Conservation (phyloP, 1,284 basidiomycete genomes). For the Wallemia mellicola region DNA sequence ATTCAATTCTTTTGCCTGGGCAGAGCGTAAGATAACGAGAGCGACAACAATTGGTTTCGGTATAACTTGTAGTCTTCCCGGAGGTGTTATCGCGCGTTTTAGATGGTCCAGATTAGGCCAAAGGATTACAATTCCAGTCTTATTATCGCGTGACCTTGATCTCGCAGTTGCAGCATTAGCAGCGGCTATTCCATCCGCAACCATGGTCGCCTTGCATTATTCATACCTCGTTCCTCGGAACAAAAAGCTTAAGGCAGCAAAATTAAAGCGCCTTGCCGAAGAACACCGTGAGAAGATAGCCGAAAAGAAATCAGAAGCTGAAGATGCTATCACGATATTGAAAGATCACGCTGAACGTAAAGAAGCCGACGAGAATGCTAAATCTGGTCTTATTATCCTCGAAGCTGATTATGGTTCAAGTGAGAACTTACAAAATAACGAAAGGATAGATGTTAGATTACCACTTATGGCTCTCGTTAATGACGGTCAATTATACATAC, state of each 20-base stretch:
- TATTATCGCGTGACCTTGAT: slow-evolving; percentile 23
- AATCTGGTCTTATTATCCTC: slow-evolving; percentile 29
- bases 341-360: slow-evolving; percentile 17
- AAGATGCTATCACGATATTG: slow-evolving; percentile 23
- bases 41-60: slow-evolving; percentile 13
- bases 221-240: slow-evolving; percentile 27
- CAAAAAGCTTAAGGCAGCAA: slow-evolving; percentile 14
- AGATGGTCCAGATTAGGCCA: slow-evolving; percentile 25
- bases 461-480: slow-evolving; percentile 54
- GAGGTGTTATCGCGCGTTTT: slow-evolving; percentile 13
- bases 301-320: slow-evolving; percentile 26
- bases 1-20: slow-evolving; percentile 11
- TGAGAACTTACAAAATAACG: slow-evolving; percentile 8
- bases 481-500: slow-evolving; percentile 45
- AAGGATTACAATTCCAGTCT: slow-evolving; percentile 24
- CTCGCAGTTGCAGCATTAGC: slow-evolving; percentile 19
- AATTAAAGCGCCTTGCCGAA: slow-evolving; percentile 23
- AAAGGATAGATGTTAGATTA: slow-evolving; percentile 41
- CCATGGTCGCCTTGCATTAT: slow-evolving; percentile 25
- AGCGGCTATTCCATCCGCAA: slow-evolving; percentile 24
- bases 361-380: slow-evolving; percentile 15
- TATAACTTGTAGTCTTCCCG: slow-evolving; percentile 12
- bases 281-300: slow-evolving; percentile 28
- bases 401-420: slow-evolving; percentile 32
- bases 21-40: slow-evolving; percentile 15